phyloP scores from a whole-genome alignment of 305 asterid species.

The Striga hermonthica region DNA sequence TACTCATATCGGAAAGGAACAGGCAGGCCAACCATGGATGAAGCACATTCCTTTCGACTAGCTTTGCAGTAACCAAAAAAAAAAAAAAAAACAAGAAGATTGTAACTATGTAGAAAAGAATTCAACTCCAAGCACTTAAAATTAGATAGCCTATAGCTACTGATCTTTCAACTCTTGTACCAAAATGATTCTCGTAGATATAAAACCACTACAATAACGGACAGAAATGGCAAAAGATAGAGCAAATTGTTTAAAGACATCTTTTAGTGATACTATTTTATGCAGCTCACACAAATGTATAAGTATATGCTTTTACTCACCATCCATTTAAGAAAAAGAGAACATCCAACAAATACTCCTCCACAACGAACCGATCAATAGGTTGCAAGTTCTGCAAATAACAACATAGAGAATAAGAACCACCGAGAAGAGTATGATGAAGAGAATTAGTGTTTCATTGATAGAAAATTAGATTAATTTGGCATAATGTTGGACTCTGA shows the following conservation, averaged over 20 bases:
- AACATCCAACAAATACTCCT: conserved; percentile 93
- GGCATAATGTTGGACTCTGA: conserved; percentile 6
- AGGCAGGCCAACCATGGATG: conserved; percentile 96
- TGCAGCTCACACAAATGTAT: conserved; percentile 14
- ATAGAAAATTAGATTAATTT: background rate
- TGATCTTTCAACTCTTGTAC: conserved; percentile 8
- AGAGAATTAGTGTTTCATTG: background rate
- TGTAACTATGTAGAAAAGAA: conserved; percentile 22
- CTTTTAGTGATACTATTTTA: conserved; percentile 15
- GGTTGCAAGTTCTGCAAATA: conserved; percentile 79
- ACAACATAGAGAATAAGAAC: conserved; percentile 29
- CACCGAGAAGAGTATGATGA: conserved; percentile 28
- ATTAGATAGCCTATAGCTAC: conserved; percentile 27
- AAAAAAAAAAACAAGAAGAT: conserved; percentile 42
- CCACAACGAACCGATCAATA: conserved; percentile 88
- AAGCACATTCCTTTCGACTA: conserved; percentile 99
- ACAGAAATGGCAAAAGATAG: conserved; percentile 22
- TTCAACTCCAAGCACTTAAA: conserved; percentile 11
- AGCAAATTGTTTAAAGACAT: conserved; percentile 21
- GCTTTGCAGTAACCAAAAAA: conserved; percentile 78
- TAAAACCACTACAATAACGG: conserved; percentile 22
- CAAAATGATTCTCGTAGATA: conserved; percentile 17
- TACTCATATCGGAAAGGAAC: conserved; percentile 95
- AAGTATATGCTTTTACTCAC: conserved; percentile 50
- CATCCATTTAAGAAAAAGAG: conserved; percentile 91